Conservation (phyloP, 140 eudicot genomes). For the Cichorium intybus region DNA sequence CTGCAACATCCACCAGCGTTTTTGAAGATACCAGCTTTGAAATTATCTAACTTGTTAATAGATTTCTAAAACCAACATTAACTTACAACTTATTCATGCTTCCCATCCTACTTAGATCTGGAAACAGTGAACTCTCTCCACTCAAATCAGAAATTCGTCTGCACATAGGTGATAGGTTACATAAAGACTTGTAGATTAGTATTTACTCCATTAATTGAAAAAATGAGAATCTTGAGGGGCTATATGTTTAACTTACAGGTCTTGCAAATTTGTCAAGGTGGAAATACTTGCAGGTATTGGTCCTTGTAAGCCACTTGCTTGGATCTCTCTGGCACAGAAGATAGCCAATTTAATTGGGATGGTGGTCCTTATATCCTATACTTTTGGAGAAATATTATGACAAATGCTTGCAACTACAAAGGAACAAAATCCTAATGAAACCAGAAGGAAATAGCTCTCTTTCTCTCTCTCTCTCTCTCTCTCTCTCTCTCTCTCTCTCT, state of each 20-base stretch:
- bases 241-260: background rate
- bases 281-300: background rate
- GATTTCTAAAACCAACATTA: background rate
- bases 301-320: background rate
- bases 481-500: too few species aligned
- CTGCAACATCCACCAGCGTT: constrained; percentile 24
- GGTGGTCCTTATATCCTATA: too few species aligned
- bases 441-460: too few species aligned
- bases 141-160: background rate
- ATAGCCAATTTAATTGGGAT: too few species aligned
- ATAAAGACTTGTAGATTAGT: background rate
- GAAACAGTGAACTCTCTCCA: background rate
- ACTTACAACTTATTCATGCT: too few species aligned
- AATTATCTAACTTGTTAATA: background rate
- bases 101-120: background rate
- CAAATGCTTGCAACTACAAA: too few species aligned
- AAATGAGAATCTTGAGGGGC: background rate
- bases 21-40: background rate
- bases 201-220: too few species aligned
- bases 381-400: too few species aligned
- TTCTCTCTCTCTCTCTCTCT: too few species aligned
- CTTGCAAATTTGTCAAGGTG: background rate
- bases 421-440: too few species aligned
- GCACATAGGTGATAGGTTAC: background rate
- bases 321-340: background rate